Evolutionary conservation across 2,329 filamentous ascomycete genomes (phyloP), one percentile per base, ranked within the genome.

Genomic region (Calonectria multiphialidica): DNA sequence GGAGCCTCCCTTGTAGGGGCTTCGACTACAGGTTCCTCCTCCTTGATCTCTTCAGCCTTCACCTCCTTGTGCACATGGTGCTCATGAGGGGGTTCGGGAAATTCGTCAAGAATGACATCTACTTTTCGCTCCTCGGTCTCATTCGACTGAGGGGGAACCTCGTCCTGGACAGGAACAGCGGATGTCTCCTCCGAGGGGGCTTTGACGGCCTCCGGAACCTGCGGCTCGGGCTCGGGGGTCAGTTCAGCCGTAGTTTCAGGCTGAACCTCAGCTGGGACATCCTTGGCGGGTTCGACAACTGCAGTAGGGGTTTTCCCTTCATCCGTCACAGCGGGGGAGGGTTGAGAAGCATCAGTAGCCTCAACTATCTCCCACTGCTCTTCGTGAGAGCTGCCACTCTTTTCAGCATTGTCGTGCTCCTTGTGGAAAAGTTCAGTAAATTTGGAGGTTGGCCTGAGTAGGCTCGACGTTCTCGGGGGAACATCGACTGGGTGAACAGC

Each of bases 21-120:
- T n/a, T 68, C 55, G 25, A 71, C 44, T 16, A 35, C 33, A 37
- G 37, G n/a, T 25, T 66, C 25, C 16, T 71, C 45, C 44, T 59
- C 45, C 37, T 71, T 72, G 6, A 65, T 42, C 42, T 68, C 74
- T 2, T 72, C 70, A 18, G 40, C 16, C 37, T 74, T 66, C 25
- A 28, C 21, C 9, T 69, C 66, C 12, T 49, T 47, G 16, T 33
- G 3, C 40, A 45, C 13, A 45, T 33, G 55, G 37, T 72, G 64
- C 23, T 57, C 67, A 13, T 73, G 71, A 21, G 75, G 75, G 49
- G 77, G 74, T 23, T 74, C 75, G 9, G 77, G 72, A 47, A 77
- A 77, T 30, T 74, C 68, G 7, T 72, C 57, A 18, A 76, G 35
- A 25, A 68, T 45, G 12, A 50, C 57, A 35, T 69, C 49, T 18